phyloP scores from a whole-genome alignment of 768 basidiomycete genomes.

The Lentinula edodes region DNA sequence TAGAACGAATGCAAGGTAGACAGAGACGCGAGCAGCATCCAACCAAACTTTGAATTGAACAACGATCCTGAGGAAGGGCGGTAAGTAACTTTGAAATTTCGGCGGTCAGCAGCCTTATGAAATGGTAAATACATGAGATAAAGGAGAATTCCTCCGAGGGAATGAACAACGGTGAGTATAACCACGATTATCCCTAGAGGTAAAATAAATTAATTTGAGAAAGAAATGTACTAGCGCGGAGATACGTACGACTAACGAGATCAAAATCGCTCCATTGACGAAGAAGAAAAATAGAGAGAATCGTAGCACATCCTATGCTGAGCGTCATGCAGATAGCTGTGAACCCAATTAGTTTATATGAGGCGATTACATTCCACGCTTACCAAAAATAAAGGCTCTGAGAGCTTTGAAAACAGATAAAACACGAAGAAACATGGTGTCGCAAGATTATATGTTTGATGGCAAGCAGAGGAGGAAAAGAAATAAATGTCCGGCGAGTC shows the following conservation, averaged over 20 bases:
- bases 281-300: slow-evolving; percentile 27
- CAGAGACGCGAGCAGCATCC: slow-evolving; percentile 26
- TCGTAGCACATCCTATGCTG: slow-evolving; percentile 25
- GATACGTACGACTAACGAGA: slow-evolving; percentile 25
- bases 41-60: slow-evolving; percentile 32
- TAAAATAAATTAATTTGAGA: not conserved
- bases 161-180: slow-evolving; percentile 23
- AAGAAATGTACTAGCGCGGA: not conserved
- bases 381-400: slow-evolving; percentile 29
- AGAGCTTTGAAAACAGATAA: slow-evolving; percentile 28
- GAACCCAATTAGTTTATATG: not conserved
- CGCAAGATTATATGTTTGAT: not conserved
- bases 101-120: not conserved
- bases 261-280: slow-evolving; percentile 28
- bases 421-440: slow-evolving; percentile 15
- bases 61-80: slow-evolving; percentile 25
- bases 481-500: slow-evolving; percentile 8
- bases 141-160: slow-evolving; percentile 25
- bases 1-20: slow-evolving; percentile 21
- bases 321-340: slow-evolving; percentile 27
- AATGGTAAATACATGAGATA: slow-evolving; percentile 28
- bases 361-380: slow-evolving; percentile 7
- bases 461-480: not conserved
- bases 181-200: slow-evolving; percentile 27
- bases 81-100: not conserved